These are phyloP conservation scores for Trichosporon inkin DNA, from an alignment of 1,284 basidiomycete species.

Conservation along the genomic window DNA sequence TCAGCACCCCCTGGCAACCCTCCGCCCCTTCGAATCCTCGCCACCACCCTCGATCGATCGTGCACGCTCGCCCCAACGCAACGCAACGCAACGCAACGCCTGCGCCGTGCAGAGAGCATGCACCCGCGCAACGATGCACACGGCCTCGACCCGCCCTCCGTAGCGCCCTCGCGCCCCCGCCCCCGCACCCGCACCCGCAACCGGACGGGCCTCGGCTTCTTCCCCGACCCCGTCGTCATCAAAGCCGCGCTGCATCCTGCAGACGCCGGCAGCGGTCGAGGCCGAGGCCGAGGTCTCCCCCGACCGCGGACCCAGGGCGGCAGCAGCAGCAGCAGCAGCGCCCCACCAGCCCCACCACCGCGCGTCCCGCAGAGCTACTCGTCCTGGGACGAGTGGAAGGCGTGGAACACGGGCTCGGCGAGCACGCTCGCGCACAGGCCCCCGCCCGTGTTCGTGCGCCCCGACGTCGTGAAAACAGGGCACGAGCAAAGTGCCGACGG, in stretches of 20 bases:
- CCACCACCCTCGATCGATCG: too few relatives aligned
- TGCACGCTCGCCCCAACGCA: too few relatives aligned
- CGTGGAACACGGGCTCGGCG: conserved; percentile 42
- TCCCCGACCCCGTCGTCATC: conserved; percentile 36
- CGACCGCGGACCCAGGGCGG: not conserved
- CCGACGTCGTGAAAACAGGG: conserved; percentile 34
- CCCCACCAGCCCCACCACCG: too few relatives aligned
- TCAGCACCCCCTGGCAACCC: too few relatives aligned
- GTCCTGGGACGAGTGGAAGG: conserved; percentile 28
- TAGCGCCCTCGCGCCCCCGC: conserved; percentile 1
- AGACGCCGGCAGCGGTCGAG: conserved; percentile 8
- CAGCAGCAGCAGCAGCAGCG: not conserved
- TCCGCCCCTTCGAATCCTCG: not conserved
- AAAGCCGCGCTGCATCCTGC: conserved; percentile 21
- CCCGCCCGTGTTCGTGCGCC: conserved; percentile 39
- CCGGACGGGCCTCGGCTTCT: conserved; percentile 22
- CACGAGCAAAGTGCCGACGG: conserved; percentile 30
- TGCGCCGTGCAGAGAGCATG: not conserved
- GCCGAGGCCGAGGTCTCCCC: too few relatives aligned
- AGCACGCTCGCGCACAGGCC: conserved; percentile 28
- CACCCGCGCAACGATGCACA: not conserved
- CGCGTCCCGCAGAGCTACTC: conserved; percentile 4
- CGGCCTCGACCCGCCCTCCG: not conserved
- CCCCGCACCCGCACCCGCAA: too few relatives aligned
- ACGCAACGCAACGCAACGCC: too few relatives aligned